Conservation (phyloP, 305 asterid genomes). For the Petunia hybrid region DNA sequence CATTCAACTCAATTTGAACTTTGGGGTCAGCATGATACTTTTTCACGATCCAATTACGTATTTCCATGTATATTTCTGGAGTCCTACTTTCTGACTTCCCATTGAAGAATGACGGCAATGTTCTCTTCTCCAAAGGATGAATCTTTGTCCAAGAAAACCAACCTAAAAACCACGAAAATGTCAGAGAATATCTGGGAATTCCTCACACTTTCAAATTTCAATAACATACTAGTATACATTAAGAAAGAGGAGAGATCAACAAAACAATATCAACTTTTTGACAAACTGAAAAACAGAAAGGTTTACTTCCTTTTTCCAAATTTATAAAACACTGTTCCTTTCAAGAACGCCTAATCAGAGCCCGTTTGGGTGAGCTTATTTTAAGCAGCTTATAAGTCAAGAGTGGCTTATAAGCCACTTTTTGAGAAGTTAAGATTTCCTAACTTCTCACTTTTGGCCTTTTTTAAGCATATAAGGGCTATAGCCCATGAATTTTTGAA, state of each 20-base stretch:
- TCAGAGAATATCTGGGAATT: background rate
- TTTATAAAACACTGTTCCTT: background rate
- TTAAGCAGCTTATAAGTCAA: too few species aligned
- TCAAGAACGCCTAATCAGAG: background rate
- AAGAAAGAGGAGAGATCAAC: background rate
- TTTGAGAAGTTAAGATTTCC: too few species aligned
- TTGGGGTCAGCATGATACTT: constrained; percentile 77
- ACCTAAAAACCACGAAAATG: constrained; percentile 54
- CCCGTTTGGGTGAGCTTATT: too few species aligned
- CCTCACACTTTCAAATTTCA: background rate
- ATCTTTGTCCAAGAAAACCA: constrained; percentile 95
- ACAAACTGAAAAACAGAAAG: background rate
- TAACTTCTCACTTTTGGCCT: too few species aligned
- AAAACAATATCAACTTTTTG: background rate
- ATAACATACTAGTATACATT: background rate
- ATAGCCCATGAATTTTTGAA: too few species aligned
- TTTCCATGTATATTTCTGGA: constrained; percentile 79
- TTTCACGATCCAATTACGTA: constrained; percentile 85
- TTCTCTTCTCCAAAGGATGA: constrained; percentile 88
- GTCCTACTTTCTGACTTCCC: constrained; percentile 81
- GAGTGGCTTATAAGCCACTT: too few species aligned
- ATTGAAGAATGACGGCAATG: constrained; percentile 82
- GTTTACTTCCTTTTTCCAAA: background rate
- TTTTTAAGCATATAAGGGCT: too few species aligned
- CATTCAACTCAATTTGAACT: constrained; percentile 60